Evolutionary conservation across 1,284 basidiomycete species (phyloP), one percentile per base, ranked within the genome.

Genomic region (Fomitopsis pinicola): DNA sequence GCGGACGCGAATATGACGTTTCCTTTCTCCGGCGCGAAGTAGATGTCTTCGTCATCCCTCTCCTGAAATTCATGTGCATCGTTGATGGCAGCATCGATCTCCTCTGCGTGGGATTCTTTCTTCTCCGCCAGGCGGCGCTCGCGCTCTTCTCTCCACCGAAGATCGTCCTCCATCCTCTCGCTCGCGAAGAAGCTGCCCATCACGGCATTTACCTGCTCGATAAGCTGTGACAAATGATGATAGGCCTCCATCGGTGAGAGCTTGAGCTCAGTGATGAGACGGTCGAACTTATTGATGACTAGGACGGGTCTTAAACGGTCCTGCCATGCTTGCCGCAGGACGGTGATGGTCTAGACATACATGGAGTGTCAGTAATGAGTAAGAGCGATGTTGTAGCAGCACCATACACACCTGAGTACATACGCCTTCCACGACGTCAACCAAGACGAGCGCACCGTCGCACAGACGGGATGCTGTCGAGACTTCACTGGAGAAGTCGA

Each of bases 1-100:
- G 97, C 97, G 40, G 92, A 95, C 0, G 97, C 94, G 73, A 99
- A 99, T 50, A 99, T 85, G 48, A 99, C 97, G 71, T 98, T 99
- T 26, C 97, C 97, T 62, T 88, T 86, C 70, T 97, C 92, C 0
- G 97, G 97, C 2, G 95, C 93, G 70, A 99, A 99, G 77, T 99
- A 99, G 61, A 99, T 89, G 73, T 97, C 95, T 73, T 97, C 94
- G 71, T 99, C 97, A 70, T 98, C 96, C 71, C 92, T 92, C 76
- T 99, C 97, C 69, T 95, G 88, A 73, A 91, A 97, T 46, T 82
- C 84, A 26, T 85, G 84, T 0, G 72, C 78, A 38, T 84, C 82
- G 64, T 84, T 82, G 26, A 81, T 80, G 2, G 79, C 74, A 0
- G 84, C 83, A 59, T 89, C 88, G 14, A 82, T 80, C 68, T 88